These are phyloP conservation scores for Inga laurina DNA, from an alignment of 306 rosid species.

Conservation along the genomic window DNA sequence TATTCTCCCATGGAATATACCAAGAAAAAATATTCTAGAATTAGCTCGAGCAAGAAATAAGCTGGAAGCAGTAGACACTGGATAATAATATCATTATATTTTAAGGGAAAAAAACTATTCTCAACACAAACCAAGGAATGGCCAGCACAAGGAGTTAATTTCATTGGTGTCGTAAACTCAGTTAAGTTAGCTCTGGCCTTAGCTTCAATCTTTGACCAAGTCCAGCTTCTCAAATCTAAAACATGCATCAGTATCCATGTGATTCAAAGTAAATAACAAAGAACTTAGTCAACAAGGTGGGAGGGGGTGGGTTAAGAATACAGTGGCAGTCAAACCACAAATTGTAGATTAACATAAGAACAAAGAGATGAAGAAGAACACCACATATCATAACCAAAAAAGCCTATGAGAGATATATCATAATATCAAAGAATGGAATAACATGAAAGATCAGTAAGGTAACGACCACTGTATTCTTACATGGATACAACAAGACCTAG, in stretches of 20 bases:
- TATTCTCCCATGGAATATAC: constrained; percentile 82
- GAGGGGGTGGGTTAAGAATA: not conserved
- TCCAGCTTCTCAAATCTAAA: constrained; percentile 85
- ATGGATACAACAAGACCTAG: constrained; percentile 4
- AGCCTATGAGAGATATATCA: not conserved
- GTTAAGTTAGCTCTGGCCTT: constrained; percentile 52
- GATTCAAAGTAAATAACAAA: constrained; percentile 16
- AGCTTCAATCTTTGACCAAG: constrained; percentile 83
- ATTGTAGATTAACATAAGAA: not conserved
- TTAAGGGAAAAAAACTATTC: not conserved
- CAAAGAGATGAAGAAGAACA: not conserved
- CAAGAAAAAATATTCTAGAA: constrained; percentile 13
- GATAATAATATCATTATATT: not conserved
- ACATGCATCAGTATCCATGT: constrained; percentile 51
- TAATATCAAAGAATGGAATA: not conserved
- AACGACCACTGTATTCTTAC: too few relatives aligned
- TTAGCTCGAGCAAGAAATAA: constrained; percentile 9
- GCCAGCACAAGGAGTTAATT: constrained; percentile 81
- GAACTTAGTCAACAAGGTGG: not conserved
- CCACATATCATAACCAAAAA: not conserved
- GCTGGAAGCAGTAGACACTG: constrained; percentile 21
- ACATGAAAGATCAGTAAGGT: too few relatives aligned
- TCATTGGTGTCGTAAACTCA: constrained; percentile 49
- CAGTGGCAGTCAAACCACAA: too few relatives aligned
- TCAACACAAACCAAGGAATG: too few relatives aligned